phyloP scores from a whole-genome alignment of 2,329 filamentous ascomycete genomes.

The Aspergillus flavus region DNA sequence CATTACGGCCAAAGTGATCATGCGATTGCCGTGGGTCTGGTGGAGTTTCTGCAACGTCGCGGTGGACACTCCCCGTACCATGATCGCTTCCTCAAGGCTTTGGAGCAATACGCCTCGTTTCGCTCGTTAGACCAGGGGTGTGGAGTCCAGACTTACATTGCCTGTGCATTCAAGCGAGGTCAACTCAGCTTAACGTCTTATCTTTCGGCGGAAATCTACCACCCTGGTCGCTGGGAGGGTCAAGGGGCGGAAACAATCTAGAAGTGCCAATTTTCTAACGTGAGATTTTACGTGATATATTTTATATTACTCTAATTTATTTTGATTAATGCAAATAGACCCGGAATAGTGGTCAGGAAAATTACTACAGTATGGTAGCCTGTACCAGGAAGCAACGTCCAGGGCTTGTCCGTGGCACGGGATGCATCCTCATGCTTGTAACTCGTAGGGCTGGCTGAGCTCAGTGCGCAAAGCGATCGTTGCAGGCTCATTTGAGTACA shows the following conservation, averaged over 20 bases:
- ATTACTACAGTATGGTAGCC: too few species aligned
- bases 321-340: too few species aligned
- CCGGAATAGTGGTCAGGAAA: too few species aligned
- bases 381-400: too few species aligned
- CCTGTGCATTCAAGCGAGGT: constrained; percentile 1
- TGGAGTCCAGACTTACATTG: constrained; percentile 7
- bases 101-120: background rate
- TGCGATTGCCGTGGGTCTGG: constrained; percentile 1
- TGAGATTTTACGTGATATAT: too few species aligned
- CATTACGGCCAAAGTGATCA: constrained; percentile 8
- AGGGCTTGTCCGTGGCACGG: too few species aligned
- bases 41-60: background rate
- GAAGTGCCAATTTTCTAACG: too few species aligned
- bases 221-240: background rate
- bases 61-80: background rate
- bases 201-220: constrained; percentile 2
- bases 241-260: background rate
- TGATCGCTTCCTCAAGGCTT: background rate
- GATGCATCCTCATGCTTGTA: too few species aligned
- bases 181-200: constrained; percentile 6
- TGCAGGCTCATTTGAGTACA: background rate
- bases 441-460: background rate
- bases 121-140: constrained; percentile 1
- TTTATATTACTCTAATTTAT: too few species aligned
- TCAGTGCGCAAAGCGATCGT: background rate